These are phyloP conservation scores for Arxiozyma bovina DNA, from an alignment of 1,139 yeast species.

Conservation along the genomic window DNA sequence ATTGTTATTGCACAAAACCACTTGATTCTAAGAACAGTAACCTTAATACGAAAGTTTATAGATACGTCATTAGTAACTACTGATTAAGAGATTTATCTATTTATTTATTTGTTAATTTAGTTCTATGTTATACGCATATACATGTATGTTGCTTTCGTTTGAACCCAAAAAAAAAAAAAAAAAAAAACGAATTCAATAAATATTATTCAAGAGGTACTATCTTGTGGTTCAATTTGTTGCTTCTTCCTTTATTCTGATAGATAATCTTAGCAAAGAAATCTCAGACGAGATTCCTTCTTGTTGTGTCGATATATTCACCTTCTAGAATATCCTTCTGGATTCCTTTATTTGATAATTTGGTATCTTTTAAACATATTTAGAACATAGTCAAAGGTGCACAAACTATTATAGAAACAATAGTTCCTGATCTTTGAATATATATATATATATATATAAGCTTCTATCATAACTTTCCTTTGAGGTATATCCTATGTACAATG, in stretches of 20 bases:
- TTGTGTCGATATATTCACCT: constrained; percentile 34
- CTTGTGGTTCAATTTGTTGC: background rate
- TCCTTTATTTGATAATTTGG: constrained; percentile 33
- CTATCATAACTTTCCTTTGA: constrained; percentile 47
- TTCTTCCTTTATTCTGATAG: background rate
- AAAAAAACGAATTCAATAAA: too few relatives aligned
- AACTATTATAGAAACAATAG: constrained; percentile 49
- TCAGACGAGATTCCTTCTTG: constrained; percentile 35
- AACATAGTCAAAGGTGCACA: constrained; percentile 44
- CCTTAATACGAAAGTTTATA: background rate
- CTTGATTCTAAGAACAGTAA: background rate
- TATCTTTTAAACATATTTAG: constrained; percentile 49
- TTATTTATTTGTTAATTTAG: too few relatives aligned
- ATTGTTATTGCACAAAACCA: background rate
- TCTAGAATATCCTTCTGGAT: constrained; percentile 32
- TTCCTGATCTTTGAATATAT: constrained; percentile 49
- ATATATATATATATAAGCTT: constrained; percentile 52
- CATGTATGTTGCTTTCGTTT: too few relatives aligned
- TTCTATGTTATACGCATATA: too few relatives aligned
- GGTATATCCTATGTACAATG: constrained; percentile 52
- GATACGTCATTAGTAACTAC: background rate
- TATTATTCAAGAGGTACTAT: background rate
- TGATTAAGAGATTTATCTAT: too few relatives aligned
- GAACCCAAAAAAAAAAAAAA: background rate
- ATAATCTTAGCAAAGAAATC: constrained; percentile 6